Base-by-base conservation (phyloP, 192 early-diverging fungal genomes). In the Chytriomyces hyalinus region DNA sequence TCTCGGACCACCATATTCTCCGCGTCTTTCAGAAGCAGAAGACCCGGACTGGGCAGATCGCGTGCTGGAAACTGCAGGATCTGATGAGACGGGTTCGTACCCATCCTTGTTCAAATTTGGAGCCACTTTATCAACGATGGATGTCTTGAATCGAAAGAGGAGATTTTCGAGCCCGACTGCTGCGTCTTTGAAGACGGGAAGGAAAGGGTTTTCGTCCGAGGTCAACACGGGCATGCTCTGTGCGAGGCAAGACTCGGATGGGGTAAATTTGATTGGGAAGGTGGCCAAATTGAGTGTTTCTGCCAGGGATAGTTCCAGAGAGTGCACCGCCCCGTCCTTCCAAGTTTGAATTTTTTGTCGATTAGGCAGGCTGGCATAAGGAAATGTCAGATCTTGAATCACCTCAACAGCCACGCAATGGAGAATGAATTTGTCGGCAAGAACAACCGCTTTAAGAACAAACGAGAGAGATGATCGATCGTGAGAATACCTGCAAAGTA, bases 81-180 rank as follows among this genome's bases (percentile, higher is more conserved):
- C 44, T 43, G 73, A 20, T 2, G 46, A 24, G 8, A 45, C 46
- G 11, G 76, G 76, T 68, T 91, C 86, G 67, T 92, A 93, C 6
- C 93, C 93, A 0, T 88, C 87, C 80, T 94, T 94, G 67, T 88
- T 83, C 11, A 93, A 61, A 8, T 88, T 89, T 22, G 92, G 92
- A 49, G 91, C 91, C 49, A 94, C 82, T 24, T 81, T 74, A 62
- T 93, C 90, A 1, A 94, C 71, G 49, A 94, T 87, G 53, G 85
- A 84, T 61, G 87, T 82, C 63, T 92, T 91, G 80, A 90, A 91
- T 45, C 83, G 74, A 20, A 62, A 82, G 36, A 94, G 79, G 15
- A 93, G 70, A 46, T 92, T 90, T 60, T 91, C 86, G 24, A 93
- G 70, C 63, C 84, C 81, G 9, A 79, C 81, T 5, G 78, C 69